These are phyloP conservation scores for Emmonsiellopsis sp. DNA, from an alignment of 2,329 filamentous ascomycete genomes.

Conservation along the genomic window DNA sequence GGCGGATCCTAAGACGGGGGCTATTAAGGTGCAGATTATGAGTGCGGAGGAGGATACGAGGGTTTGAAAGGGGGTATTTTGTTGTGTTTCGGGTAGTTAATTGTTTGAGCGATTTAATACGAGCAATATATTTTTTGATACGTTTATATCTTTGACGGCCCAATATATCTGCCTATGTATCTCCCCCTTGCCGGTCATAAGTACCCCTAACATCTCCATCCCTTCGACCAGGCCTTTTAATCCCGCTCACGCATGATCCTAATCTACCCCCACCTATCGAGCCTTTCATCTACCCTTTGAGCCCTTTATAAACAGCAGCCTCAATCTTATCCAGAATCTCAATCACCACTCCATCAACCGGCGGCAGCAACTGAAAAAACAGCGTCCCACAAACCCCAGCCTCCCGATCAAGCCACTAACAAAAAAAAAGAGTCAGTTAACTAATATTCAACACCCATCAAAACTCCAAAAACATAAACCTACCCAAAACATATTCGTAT, in stretches of 20 bases:
- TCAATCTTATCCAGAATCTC: slow-evolving; percentile 5
- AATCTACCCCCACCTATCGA: neutral
- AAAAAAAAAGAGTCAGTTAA: neutral
- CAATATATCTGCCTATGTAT: no score
- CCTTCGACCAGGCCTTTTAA: no score
- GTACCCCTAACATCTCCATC: no score
- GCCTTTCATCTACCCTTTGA: neutral
- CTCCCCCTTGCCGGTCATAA: no score
- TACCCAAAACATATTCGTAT: slow-evolving; percentile 7
- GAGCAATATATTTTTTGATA: no score
- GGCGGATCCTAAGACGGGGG: slow-evolving; percentile 76
- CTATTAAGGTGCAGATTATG: slow-evolving; percentile 91
- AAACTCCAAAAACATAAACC: neutral
- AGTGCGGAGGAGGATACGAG: slow-evolving; percentile 32
- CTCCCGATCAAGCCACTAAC: slow-evolving; percentile 6
- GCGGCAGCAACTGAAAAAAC: slow-evolving; percentile 6
- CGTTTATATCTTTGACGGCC: no score
- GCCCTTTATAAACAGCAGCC: neutral
- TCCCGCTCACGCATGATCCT: neutral
- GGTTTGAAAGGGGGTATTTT: slow-evolving; percentile 14
- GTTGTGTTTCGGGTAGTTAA: neutral
- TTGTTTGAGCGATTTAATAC: no score
- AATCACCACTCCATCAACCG: neutral
- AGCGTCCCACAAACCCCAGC: slow-evolving; percentile 2
- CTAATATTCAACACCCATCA: no score